A percentile compares a stretch with the other conserved stretches of the same genome.
Evolutionary conservation across 495 filamentous ascomycete species (phyloP).

Genomic region (Xylaria longipes): DNA sequence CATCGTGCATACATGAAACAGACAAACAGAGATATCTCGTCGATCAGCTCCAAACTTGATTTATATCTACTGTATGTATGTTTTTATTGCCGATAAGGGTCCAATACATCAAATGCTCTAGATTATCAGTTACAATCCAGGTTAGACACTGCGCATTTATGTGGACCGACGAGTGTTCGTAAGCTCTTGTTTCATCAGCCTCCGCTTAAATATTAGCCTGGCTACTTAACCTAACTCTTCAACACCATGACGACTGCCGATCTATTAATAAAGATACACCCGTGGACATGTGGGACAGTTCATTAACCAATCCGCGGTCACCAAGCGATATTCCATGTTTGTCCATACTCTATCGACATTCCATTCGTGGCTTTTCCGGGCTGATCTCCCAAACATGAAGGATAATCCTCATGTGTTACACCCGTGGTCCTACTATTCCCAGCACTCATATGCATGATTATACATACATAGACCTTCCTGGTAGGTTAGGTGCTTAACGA

Average conservation of each 20-base stretch:
- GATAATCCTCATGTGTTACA: background rate
- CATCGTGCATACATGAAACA: constrained; percentile 6
- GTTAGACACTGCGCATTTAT: background rate
- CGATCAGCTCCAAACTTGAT: background rate
- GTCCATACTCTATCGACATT: constrained; percentile 7
- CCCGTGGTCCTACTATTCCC: background rate
- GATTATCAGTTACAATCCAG: background rate
- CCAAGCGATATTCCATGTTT: background rate
- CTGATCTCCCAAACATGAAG: background rate
- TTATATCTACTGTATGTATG: background rate
- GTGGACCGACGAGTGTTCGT: constrained; percentile 14
- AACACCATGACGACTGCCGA: constrained; percentile 5
- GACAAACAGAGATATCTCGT: background rate
- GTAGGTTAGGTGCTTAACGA: background rate
- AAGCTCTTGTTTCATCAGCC: constrained; percentile 17
- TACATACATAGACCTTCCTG: background rate
- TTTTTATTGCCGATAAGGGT: background rate
- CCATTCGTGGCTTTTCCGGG: constrained; percentile 8
- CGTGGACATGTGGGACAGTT: background rate
- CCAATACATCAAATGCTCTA: background rate
- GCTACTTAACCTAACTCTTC: background rate
- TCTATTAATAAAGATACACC: constrained; percentile 3
- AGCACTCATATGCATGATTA: background rate
- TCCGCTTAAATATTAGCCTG: background rate
- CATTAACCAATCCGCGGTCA: background rate